phyloP scores from a whole-genome alignment of 116 monocot species.

The Papilionanthe hybrid region DNA sequence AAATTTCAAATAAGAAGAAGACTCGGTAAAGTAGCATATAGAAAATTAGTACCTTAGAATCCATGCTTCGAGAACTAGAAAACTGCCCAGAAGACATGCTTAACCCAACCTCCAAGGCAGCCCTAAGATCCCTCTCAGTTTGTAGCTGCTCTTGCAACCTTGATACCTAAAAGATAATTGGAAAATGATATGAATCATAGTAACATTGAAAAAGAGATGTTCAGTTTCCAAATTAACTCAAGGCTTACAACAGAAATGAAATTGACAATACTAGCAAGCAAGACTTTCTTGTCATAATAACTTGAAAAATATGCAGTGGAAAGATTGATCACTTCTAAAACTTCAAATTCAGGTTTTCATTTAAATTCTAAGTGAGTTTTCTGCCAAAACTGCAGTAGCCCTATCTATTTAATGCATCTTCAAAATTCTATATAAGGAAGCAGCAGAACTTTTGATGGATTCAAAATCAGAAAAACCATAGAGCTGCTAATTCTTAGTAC shows the following conservation, averaged over 20 bases:
- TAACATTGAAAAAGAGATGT: not conserved
- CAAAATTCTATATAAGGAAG: too few species aligned
- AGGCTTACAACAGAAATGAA: not conserved
- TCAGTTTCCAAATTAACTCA: not conserved
- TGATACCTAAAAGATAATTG: conserved; percentile 49
- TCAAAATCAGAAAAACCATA: too few species aligned
- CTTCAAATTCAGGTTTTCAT: not conserved
- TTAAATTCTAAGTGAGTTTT: not conserved
- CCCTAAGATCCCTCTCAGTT: conserved; percentile 95
- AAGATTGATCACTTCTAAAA: not conserved
- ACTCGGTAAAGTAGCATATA: not conserved
- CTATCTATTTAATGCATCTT: too few species aligned
- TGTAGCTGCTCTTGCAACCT: conserved; percentile 97
- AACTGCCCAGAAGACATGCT: conserved; percentile 96
- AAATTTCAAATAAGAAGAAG: not conserved
- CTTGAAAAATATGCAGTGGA: not conserved
- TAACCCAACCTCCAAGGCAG: conserved; percentile 93
- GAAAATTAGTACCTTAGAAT: conserved; percentile 59
- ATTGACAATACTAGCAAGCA: not conserved
- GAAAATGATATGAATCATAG: conserved; percentile 2
- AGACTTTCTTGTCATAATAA: not conserved
- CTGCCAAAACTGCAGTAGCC: too few species aligned
- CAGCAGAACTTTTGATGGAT: too few species aligned
- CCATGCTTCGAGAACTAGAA: conserved; percentile 78
- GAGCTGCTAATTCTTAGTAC: too few species aligned